Base-by-base conservation (phyloP, 257 asterid genomes). In the Mentha longifolia region DNA sequence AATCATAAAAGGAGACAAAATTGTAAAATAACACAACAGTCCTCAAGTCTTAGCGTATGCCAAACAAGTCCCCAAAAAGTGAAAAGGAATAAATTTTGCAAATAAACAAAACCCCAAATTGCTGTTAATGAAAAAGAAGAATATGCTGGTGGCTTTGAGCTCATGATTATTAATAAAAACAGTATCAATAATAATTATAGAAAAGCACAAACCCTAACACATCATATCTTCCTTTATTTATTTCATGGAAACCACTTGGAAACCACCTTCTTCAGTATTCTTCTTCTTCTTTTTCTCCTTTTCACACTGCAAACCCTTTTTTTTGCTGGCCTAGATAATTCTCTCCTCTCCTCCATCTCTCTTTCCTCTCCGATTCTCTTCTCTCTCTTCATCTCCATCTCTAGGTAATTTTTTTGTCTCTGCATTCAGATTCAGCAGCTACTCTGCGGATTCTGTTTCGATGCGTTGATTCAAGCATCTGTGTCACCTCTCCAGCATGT, bases 161-260 rank as follows among this genome's bases (percentile, higher is more conserved):
- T 22, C 49, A 16, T 31, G 61, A 47, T 59, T 71, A 30, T 22
- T 22, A 22, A 22, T 58, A 2, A 56, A 45, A 30, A 37, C 9
- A 19, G 22, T 42, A 1, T 14, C 14, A 15, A 6, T 35, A 61
- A 61, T 61, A 68, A 69, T 61, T 68, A 64, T 10, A 10, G 52
- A 65, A 62, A 76, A 68, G 70, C 72, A 76, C 57, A 76, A 76
- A 72, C 78, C 81, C 80, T 72, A 76, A 63, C 11, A 19, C 70
- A 65, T 46, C 73, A 57, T 54, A 76, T 55, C 28, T 61, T n/a
- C 50, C 16, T 51, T 35, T 67, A 28, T 75, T 72, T 73, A 60
- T 74, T 71, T 71, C 20, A 62, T 67, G 78, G 83, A 55, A 80
- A 67, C 79, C 78, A 81, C 81, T 68, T 51, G 76, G 83, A 81